Evolutionary conservation across 305 asterid species (phyloP), one percentile per base, ranked within the genome.

Genomic region (Ilex paraguariensis): DNA sequence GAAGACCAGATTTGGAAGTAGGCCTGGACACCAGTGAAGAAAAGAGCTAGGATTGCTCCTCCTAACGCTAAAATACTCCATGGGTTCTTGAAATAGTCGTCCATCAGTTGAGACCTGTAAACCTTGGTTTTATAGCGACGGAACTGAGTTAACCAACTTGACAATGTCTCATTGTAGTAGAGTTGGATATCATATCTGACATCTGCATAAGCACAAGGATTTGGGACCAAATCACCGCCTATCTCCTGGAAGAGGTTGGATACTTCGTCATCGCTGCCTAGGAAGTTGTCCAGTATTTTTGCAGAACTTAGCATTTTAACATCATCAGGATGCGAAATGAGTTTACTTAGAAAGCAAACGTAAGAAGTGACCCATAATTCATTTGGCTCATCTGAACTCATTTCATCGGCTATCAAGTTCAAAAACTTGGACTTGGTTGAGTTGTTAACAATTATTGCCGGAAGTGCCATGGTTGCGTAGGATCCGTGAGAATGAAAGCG

Each of bases 191-290:
- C 2, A 21, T 21, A 21, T 21, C 2, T 21, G 28, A 21, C 28
- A 21, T 0, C 28, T 21, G 28, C 28, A 21, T 21, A 21, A 21
- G 28, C 28, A 21, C 28, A 21, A 21, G 59, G 56, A 57, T 68
- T 33, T 7, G 67, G 61, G 12, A 67, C 72, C 53, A 67, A 44
- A 53, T 67, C 56, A 33, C 11, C 28, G 13, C 65, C 60, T 52
- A 67, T 30, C 4, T 67, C 72, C 10, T 67, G 60, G 66, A 67
- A 60, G 12, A 67, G 31, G 28, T 53, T 39, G 7, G 66, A 61
- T 5, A 67, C 72, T 44, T 53, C 61, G 17, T 67, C 39, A n/a
- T 67, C 72, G 53, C 72, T 67, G 30, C 72, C 72, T 36, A 67
- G 66, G 57, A 42, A 54, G 61, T 67, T 60, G 17, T 31, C 57